Percentiles rank a stretch among this genome's conserved stretches.
phyloP scores from a whole-genome alignment of 768 basidiomycete species.

The Russula olivacea region DNA sequence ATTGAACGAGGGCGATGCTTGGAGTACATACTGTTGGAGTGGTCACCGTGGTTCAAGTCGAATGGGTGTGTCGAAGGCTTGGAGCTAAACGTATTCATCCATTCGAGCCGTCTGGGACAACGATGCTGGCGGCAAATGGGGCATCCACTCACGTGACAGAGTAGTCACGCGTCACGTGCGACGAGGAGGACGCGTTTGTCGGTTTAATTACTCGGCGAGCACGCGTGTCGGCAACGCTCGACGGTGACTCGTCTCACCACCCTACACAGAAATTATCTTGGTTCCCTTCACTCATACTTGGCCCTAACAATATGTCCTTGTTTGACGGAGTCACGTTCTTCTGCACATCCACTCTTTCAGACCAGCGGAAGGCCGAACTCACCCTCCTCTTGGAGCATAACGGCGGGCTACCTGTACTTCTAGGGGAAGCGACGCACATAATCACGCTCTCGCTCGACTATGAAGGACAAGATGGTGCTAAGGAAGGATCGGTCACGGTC shows the following conservation, averaged over 20 bases:
- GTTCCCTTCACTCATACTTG: neutral
- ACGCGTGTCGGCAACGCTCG: neutral
- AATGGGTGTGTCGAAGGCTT: no score
- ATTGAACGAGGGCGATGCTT: neutral
- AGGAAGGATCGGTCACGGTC: constrained; percentile 11
- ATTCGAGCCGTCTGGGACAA: no score
- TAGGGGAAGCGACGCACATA: constrained; percentile 20
- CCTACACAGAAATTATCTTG: neutral
- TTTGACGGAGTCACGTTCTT: constrained; percentile 23
- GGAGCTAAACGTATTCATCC: no score
- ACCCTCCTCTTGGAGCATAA: constrained; percentile 16
- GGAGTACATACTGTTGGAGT: neutral
- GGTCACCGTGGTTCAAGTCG: no score
- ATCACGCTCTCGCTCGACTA: constrained; percentile 20
- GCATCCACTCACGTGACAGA: neutral
- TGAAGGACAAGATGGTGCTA: constrained; percentile 17
- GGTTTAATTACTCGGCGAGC: neutral
- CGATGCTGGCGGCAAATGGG: no score
- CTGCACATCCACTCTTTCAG: constrained; percentile 18
- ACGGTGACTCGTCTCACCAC: neutral
- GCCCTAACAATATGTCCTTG: constrained; percentile 10
- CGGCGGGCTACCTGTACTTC: constrained; percentile 11
- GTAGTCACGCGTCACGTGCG: neutral
- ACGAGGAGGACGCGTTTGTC: neutral
- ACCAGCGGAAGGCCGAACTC: constrained; percentile 9